Evolutionary conservation across 2,329 filamentous ascomycete species (phyloP).

Genomic region (Botrytis elliptica): DNA sequence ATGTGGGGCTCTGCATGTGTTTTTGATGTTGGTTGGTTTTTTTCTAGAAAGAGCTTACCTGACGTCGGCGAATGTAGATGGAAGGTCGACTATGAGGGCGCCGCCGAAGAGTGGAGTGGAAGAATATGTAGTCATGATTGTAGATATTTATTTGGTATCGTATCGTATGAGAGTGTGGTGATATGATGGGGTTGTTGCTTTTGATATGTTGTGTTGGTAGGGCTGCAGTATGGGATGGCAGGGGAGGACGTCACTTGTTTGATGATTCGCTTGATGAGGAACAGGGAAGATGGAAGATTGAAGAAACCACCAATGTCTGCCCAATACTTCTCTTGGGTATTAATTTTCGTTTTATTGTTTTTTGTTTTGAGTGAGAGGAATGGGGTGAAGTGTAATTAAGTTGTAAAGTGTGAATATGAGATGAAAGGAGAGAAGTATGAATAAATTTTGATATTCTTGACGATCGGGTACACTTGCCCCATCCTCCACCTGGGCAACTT

Average conservation of each 20-base stretch:
- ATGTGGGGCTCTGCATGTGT: constrained; percentile 10
- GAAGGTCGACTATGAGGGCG: constrained; percentile 67
- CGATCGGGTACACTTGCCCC: not conserved
- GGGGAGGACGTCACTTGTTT: constrained; percentile 15
- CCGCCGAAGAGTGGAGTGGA: constrained; percentile 67
- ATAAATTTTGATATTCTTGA: not conserved
- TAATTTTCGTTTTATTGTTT: not conserved
- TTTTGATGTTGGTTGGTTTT: constrained; percentile 5
- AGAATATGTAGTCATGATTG: constrained; percentile 13
- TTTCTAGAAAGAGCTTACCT: constrained; percentile 52
- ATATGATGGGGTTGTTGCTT: not conserved
- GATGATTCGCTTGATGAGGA: constrained; percentile 4
- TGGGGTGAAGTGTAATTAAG: not conserved
- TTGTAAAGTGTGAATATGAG: not conserved
- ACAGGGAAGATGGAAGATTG: constrained; percentile 3
- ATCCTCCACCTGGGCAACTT: too few relatives aligned
- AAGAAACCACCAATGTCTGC: not conserved
- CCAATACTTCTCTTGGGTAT: not conserved
- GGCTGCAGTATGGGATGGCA: constrained; percentile 7
- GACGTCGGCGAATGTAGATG: constrained; percentile 67
- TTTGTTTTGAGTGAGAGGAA: too few relatives aligned
- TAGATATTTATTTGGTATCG: not conserved
- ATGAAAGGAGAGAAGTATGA: not conserved
- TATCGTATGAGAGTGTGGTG: not conserved
- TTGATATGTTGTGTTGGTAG: constrained; percentile 16